Evolutionary conservation across 768 basidiomycete genomes (phyloP).

Genomic region (Neoboletus magnificus): DNA sequence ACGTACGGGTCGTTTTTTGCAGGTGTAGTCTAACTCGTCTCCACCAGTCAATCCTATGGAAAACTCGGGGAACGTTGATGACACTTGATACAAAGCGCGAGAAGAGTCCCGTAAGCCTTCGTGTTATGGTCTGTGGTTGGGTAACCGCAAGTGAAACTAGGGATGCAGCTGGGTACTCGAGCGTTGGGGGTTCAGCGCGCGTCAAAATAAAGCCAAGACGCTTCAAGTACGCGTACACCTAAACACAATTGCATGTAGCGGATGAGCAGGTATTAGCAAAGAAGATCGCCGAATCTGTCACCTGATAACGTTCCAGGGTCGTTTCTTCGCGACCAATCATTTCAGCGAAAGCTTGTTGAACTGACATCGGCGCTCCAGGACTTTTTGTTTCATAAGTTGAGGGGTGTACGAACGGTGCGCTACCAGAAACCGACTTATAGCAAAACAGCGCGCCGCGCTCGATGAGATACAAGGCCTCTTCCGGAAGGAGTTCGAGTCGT

Average conservation of each 20-base stretch:
- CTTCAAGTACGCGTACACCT: constrained; percentile 93
- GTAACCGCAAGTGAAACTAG: constrained; percentile 19
- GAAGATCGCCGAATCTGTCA: constrained; percentile 29
- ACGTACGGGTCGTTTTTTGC: constrained; percentile 54
- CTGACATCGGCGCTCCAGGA: constrained; percentile 76
- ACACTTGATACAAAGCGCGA: constrained; percentile 5
- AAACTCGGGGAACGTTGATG: constrained; percentile 1
- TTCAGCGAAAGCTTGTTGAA: constrained; percentile 84
- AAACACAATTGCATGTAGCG: not conserved
- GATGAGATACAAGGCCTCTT: constrained; percentile 91
- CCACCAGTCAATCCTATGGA: constrained; percentile 55
- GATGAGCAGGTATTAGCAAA: not conserved
- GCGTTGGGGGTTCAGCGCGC: constrained; percentile 60
- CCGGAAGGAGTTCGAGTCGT: constrained; percentile 83
- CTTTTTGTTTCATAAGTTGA: constrained; percentile 36
- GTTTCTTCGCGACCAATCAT: constrained; percentile 80
- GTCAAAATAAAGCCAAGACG: constrained; percentile 88
- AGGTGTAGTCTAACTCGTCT: constrained; percentile 50
- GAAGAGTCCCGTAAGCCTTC: constrained; percentile 11
- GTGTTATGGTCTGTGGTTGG: not conserved
- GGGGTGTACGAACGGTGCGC: constrained; percentile 15
- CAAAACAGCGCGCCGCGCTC: constrained; percentile 89
- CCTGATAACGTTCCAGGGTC: constrained; percentile 87
- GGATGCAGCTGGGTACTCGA: constrained; percentile 50
- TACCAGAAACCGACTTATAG: constrained; percentile 53